Evolutionary conservation across 371 early-diverging fungal species (phyloP), one percentile per base, ranked within the genome.

Genomic region (Mucor sp.): DNA sequence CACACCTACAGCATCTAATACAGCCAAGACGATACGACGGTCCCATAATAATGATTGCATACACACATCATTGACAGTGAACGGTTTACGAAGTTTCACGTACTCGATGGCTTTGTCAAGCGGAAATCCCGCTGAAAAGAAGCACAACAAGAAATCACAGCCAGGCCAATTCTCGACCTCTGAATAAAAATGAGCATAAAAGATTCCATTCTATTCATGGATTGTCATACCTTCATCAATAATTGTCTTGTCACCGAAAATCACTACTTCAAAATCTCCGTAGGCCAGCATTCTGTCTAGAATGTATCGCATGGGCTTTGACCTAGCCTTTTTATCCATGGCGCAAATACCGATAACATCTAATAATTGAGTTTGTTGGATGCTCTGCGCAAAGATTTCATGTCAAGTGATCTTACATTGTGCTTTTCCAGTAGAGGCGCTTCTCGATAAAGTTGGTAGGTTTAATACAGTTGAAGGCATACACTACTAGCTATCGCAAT

Each of bases 161-260:
- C 84, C 81, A 6, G 99, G 99, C 99, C 99, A 98, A 63, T 88
- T 85, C 37, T 93, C 92, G 30, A 94, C 87, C 58, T 88, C 94
- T 93, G 27, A 62, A 19, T 23, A 9, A 48, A 48, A 48, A 33
- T 48, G 11, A 58, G 12, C 5, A 35, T 6, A 39, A 58, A 37
- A 6, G 19, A 39, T 58, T 37, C 11, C 37, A 25, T 27, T 43
- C 15, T 2, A 41, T 17, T 28, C 17, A 41, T 27, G 14, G 43
- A 8, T 43, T 56, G 30, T 56, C 56, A 63, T 79, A 87, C 92
- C 90, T 89, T 99, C 99, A 77, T 97, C 96, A 1, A 97, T 80
- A 69, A 99, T 94, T 6, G 95, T 94, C 77, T 97, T 95, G 76
- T 99, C 99, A 5, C 97, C 98, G 83, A 99, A 97, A 53, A 96